phyloP scores from a whole-genome alignment of 2,329 filamentous ascomycete genomes.

The Pseudogymnoascus sp. region DNA sequence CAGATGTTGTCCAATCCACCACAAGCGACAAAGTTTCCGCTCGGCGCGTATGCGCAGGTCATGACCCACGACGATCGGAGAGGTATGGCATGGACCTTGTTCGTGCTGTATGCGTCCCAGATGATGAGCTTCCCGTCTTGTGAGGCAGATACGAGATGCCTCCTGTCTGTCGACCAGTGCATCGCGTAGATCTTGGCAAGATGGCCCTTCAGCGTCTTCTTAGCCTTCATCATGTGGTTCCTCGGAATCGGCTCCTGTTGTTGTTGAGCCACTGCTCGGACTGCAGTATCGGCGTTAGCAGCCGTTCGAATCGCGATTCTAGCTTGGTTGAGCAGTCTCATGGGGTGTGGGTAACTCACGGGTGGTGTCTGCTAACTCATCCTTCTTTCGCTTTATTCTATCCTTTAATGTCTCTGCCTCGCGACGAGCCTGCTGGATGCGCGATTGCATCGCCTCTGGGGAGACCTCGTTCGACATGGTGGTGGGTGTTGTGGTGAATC shows the following conservation, averaged over 20 bases:
- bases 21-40: constrained; percentile 96
- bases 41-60: constrained; percentile 98
- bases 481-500: constrained; percentile 12
- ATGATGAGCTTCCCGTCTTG: constrained; percentile 99
- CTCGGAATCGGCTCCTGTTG: constrained; percentile 86
- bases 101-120: constrained; percentile 99
- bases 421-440: constrained; percentile 84
- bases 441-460: constrained; percentile 80
- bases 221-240: constrained; percentile 91
- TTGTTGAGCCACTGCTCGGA: constrained; percentile 85
- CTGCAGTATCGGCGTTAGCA: constrained; percentile 38
- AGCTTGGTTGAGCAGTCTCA: background rate
- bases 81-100: constrained; percentile 98
- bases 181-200: constrained; percentile 99
- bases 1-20: constrained; percentile 99
- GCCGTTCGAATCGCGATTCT: background rate
- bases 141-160: constrained; percentile 94
- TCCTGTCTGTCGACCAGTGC: constrained; percentile 98
- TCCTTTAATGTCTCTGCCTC: constrained; percentile 98
- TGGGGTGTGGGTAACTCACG: constrained; percentile 53
- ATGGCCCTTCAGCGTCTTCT: constrained; percentile 94
- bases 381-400: constrained; percentile 99
- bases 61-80: constrained; percentile 98
- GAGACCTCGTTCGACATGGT: constrained; percentile 49
- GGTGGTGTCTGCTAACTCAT: constrained; percentile 95